Percentiles rank a stretch among this genome's conserved stretches.
phyloP scores from a whole-genome alignment of 176 grass and related monocot genomes.

The Juncus inflexus region DNA sequence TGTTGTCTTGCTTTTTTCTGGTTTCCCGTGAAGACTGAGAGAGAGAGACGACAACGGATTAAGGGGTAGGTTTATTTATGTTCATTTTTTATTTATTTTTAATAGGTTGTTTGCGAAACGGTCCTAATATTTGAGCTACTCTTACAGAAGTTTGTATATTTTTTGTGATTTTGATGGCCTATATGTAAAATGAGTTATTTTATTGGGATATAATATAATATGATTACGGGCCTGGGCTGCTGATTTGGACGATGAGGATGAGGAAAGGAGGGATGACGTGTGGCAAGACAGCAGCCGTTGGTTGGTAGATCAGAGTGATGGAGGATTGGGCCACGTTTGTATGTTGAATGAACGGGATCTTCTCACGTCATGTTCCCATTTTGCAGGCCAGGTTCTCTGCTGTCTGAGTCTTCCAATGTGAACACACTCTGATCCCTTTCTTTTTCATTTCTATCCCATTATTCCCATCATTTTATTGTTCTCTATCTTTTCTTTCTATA shows the following conservation, averaged over 20 bases:
- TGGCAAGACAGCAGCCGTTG: not conserved
- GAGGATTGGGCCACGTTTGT: constrained; percentile 12
- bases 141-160: not conserved
- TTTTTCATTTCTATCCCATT: not conserved
- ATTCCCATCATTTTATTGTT: too few species aligned
- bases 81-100: constrained; percentile 18
- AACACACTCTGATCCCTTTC: constrained; percentile 3
- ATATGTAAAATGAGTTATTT: not conserved
- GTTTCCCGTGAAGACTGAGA: not conserved
- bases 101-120: not conserved
- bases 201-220: not conserved
- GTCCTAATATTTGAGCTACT: not conserved
- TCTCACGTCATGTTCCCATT: constrained; percentile 12
- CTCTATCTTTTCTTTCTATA: too few species aligned
- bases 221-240: not conserved
- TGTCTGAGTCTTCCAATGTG: not conserved
- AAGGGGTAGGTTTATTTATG: constrained; percentile 4
- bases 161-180: not conserved
- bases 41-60: constrained; percentile 5
- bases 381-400: not conserved
- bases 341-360: constrained; percentile 15
- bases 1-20: constrained; percentile 7
- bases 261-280: not conserved
- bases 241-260: not conserved
- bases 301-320: constrained; percentile 5